Evolutionary conservation across 129 eudicot genomes (phyloP).

Genomic region (Lactuca sativa): DNA sequence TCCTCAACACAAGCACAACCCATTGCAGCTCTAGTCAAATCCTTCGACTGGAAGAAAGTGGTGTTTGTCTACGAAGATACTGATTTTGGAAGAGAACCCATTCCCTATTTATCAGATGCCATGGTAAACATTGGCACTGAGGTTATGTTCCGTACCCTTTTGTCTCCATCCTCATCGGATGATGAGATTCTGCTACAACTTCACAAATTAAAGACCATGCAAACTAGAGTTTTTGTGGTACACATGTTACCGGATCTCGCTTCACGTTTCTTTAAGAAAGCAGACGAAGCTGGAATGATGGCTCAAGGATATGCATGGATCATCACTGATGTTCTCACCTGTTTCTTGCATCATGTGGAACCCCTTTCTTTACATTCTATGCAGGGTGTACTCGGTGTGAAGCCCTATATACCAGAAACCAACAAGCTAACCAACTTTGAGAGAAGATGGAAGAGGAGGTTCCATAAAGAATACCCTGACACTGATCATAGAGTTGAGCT

Average conservation of each 20-base stretch:
- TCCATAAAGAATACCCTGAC: conserved; percentile 18
- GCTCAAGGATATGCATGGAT: conserved; percentile 58
- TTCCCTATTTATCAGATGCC: too few relatives aligned
- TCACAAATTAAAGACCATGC: conserved; percentile 39
- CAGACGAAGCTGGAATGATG: conserved; percentile 49
- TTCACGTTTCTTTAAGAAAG: conserved; percentile 42
- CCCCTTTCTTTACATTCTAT: conserved; percentile 15
- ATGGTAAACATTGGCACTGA: too few relatives aligned
- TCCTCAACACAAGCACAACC: conserved; percentile 49
- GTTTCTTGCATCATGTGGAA: conserved; percentile 24
- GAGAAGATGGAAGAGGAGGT: conserved; percentile 31
- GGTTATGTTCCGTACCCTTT: too few relatives aligned
- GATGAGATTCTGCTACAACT: background rate
- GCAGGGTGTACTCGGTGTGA: conserved; percentile 24
- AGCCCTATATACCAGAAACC: conserved; percentile 38
- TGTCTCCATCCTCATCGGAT: too few relatives aligned
- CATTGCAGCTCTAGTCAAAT: conserved; percentile 34
- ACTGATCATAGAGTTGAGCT: conserved; percentile 12
- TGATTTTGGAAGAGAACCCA: conserved; percentile 23
- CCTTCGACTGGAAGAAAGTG: conserved; percentile 46
- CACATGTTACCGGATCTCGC: conserved; percentile 44
- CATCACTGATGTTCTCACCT: conserved; percentile 36
- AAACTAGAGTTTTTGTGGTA: conserved; percentile 53
- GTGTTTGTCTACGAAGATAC: conserved; percentile 47
- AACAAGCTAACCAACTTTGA: conserved; percentile 16